Percentiles rank a stretch among this genome's conserved stretches.
Evolutionary conservation across 139 green algal species (phyloP).

Genomic region (Penium margaritaceum): DNA sequence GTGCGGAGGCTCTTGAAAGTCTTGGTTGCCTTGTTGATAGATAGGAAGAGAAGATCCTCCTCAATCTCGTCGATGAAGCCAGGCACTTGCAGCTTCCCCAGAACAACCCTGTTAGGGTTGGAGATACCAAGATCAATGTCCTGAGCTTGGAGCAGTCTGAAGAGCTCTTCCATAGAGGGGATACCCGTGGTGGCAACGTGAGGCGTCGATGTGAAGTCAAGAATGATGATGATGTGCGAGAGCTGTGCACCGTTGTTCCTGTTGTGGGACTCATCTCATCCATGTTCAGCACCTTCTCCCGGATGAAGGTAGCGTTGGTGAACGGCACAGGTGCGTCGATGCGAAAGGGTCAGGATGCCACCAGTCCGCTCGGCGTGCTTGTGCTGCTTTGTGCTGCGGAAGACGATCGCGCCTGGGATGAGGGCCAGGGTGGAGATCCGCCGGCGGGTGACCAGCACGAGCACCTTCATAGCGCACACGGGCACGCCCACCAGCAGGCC

Average conservation of each 20-base stretch:
- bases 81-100: constrained; percentile 15
- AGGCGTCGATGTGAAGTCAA: constrained; percentile 68
- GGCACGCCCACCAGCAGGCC: constrained; percentile 2
- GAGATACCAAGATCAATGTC: too few species aligned
- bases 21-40: neutral
- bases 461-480: constrained; percentile 6
- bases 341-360: constrained; percentile 57
- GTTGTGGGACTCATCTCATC: too few species aligned
- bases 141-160: neutral
- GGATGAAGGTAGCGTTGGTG: constrained; percentile 64
- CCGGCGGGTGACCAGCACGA: constrained; percentile 47
- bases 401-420: constrained; percentile 56
- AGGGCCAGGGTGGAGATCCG: constrained; percentile 67
- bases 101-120: constrained; percentile 17
- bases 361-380: constrained; percentile 50
- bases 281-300: too few species aligned
- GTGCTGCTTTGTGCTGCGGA: constrained; percentile 71
- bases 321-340: constrained; percentile 62
- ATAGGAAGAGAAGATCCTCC: constrained; percentile 23
- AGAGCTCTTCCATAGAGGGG: constrained; percentile 44
- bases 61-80: constrained; percentile 24
- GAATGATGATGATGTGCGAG: constrained; percentile 57
- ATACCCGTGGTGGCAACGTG: constrained; percentile 68
- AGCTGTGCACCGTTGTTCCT: neutral
- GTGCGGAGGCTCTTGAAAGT: neutral